A percentile compares a stretch with the other conserved stretches of the same genome.
Evolutionary conservation across 2,329 filamentous ascomycete species (phyloP).

Genomic region (Diplocarpon mali): DNA sequence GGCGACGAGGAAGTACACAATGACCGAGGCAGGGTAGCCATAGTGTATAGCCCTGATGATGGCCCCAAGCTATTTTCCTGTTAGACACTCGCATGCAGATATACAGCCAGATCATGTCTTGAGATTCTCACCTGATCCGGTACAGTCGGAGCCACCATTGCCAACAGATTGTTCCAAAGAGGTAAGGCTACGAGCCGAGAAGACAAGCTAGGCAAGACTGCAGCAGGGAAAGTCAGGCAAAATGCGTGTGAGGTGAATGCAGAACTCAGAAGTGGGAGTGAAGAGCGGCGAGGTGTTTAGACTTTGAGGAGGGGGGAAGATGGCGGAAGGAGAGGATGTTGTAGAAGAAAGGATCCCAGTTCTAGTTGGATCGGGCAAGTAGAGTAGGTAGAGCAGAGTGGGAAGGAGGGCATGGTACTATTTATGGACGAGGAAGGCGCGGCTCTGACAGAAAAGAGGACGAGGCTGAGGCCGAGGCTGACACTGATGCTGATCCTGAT

Average conservation of each 20-base stretch:
- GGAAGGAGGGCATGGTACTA: neutral
- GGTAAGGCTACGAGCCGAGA: neutral
- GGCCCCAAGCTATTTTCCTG: slow-evolving; percentile 10
- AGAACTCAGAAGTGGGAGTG: too few relatives aligned
- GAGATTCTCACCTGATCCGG: slow-evolving; percentile 6
- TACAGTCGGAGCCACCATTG: slow-evolving; percentile 5
- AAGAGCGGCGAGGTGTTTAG: too few relatives aligned
- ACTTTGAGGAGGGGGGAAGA: neutral
- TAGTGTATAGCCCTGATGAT: slow-evolving; percentile 38
- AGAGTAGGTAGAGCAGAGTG: neutral
- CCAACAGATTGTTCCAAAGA: neutral
- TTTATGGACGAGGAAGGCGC: neutral
- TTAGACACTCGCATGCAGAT: slow-evolving; percentile 2
- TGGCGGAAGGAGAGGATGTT: neutral
- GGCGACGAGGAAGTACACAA: slow-evolving; percentile 45
- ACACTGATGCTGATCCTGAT: neutral
- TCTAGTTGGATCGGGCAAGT: neutral
- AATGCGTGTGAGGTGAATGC: too few relatives aligned
- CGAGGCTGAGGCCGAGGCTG: neutral
- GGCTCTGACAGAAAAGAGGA: neutral
- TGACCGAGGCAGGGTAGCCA: slow-evolving; percentile 43
- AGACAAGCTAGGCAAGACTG: neutral
- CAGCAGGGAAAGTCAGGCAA: neutral
- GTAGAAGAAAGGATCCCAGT: neutral
- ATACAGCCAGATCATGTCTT: neutral